A percentile compares a stretch with the other conserved stretches of the same genome.
Conservation (phyloP, 345 rosid genomes). For the Turritis glabra region DNA sequence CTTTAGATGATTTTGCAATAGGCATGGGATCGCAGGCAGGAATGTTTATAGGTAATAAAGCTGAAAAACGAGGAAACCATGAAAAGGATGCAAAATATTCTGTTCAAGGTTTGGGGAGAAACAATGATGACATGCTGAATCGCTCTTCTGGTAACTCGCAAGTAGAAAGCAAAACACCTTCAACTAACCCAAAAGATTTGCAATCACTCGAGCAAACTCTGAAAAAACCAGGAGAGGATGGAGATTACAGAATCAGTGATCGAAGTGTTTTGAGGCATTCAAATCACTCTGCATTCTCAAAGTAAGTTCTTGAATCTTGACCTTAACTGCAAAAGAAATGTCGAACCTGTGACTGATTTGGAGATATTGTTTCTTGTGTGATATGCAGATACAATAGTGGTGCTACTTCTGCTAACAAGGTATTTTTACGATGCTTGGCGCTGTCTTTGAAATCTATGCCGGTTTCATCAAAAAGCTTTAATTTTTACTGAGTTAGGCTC, state of each 20-base stretch:
- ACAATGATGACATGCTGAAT: slow-evolving; percentile 34
- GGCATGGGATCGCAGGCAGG: slow-evolving; percentile 40
- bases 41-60: not conserved
- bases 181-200: slow-evolving; percentile 41
- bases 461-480: slow-evolving; percentile 9
- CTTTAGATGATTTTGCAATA: slow-evolving; percentile 38
- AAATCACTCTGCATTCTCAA: slow-evolving; percentile 71
- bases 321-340: not conserved
- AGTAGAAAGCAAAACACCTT: slow-evolving; percentile 41
- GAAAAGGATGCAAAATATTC: slow-evolving; percentile 34
- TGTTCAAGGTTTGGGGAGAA: slow-evolving; percentile 40
- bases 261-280: slow-evolving; percentile 63
- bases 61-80: slow-evolving; percentile 27
- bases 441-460: not conserved
- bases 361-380: slow-evolving; percentile 7
- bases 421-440: slow-evolving; percentile 23
- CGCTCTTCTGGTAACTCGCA: slow-evolving; percentile 41
- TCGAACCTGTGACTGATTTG: slow-evolving; percentile 13
- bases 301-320: slow-evolving; percentile 47
- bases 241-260: slow-evolving; percentile 43
- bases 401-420: slow-evolving; percentile 63
- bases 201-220: slow-evolving; percentile 52
- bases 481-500: slow-evolving; percentile 39
- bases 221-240: slow-evolving; percentile 46
- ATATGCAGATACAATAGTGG: slow-evolving; percentile 56